phyloP scores from a whole-genome alignment of 1,139 yeast species.

The Blastobotrys buckinghamii region DNA sequence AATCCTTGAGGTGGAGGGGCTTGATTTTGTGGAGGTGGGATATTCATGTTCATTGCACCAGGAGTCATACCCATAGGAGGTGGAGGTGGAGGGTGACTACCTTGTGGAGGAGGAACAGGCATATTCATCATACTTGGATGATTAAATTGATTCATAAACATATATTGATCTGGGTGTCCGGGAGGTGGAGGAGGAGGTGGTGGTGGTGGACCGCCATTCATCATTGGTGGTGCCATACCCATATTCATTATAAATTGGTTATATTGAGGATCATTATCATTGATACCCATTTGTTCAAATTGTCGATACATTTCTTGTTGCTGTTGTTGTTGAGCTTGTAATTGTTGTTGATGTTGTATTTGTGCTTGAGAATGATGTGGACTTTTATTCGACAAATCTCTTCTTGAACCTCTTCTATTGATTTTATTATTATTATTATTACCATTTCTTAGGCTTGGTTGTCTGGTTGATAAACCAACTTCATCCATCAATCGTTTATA shows the following conservation, averaged over 20 bases:
- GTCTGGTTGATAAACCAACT: constrained; percentile 56
- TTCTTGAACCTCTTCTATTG: neutral
- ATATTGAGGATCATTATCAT: neutral
- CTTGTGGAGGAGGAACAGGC: constrained; percentile 2
- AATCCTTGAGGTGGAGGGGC: constrained; percentile 5
- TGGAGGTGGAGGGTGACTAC: neutral
- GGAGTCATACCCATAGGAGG: neutral
- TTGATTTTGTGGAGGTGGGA: neutral
- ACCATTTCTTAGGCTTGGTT: constrained; percentile 13
- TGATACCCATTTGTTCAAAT: constrained; percentile 16
- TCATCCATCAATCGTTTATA: constrained; percentile 89
- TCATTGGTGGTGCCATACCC: neutral
- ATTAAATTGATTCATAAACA: constrained; percentile 1
- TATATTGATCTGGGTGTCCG: neutral
- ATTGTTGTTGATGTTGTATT: neutral
- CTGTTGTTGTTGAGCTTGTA: neutral
- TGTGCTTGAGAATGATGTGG: too few species aligned
- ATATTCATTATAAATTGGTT: neutral
- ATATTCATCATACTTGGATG: neutral
- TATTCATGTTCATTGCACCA: neutral
- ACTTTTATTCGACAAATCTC: neutral
- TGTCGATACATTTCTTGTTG: constrained; percentile 10
- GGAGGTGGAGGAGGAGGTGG: constrained; percentile 9
- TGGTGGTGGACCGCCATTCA: constrained; percentile 3
- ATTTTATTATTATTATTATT: constrained; percentile 6